Evolutionary conservation across 2,329 filamentous ascomycete genomes (phyloP), one percentile per base, ranked within the genome.

Genomic region (Didymella pinodella): DNA sequence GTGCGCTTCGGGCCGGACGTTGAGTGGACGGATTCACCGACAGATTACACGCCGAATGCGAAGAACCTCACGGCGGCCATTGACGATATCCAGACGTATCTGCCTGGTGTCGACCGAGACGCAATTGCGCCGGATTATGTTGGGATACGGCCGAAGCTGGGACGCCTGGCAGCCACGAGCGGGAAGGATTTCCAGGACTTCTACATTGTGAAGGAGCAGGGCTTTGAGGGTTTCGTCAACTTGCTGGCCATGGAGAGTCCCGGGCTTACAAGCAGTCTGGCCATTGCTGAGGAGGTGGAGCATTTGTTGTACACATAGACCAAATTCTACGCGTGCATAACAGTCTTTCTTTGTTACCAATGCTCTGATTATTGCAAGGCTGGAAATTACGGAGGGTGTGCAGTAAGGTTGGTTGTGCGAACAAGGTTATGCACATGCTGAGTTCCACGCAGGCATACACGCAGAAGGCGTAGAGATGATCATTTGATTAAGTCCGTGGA

Each of bases 1-100:
- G 84, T 98, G 43, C 89, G 92, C 36, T 99, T 99, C 76, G 95
- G 95, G 0, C 95, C 95, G 0, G 95, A 99, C 73, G 90, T 97
- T 14, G 92, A 98, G 76, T 98, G 95, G 95, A 89, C 97, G 0
- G 85, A 89, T 48, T 80, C 83, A 1, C 87, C 92, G 0, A 78
- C 79, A 8, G 87, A 97, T 69, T 82, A 97, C n/a, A 81, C 82
- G 1, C 89, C 90, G 16, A 92, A 86, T 65, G 79, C 82, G 1
- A 81, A 81, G 22, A 83, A 90, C 12, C 80, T 97, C 54, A 75
- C 79, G 1, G 82, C 85, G 38, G 93, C 93, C 0, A 76, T 96
- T 0, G 81, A 81, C 11, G 91, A 92, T 70, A 97, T 99, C 57
- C 81, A 84, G 66, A 83, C 83, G 7, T 99, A 96, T 73, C 81